phyloP scores from a whole-genome alignment of 2,329 filamentous ascomycete genomes.

The Penicillium decumbens region DNA sequence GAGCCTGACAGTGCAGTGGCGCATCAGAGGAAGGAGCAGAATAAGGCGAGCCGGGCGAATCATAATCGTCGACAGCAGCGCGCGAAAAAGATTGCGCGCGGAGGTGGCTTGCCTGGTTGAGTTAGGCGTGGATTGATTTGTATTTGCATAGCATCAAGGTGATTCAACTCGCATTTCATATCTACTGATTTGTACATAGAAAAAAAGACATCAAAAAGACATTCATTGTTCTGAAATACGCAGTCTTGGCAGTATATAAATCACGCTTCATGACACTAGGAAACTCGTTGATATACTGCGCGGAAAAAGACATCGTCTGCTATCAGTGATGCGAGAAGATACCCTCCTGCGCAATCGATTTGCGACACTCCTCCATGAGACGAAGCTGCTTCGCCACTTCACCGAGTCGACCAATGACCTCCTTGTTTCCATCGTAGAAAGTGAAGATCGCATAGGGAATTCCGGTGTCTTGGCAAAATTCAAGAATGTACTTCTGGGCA shows the following conservation, averaged over 20 bases:
- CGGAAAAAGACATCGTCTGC: not conserved
- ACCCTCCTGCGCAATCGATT: slow-evolving; percentile 34
- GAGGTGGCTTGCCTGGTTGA: slow-evolving; percentile 41
- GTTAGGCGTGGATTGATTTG: not conserved
- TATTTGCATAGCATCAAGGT: not conserved
- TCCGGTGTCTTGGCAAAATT: slow-evolving; percentile 75
- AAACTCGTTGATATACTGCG: slow-evolving; percentile 4
- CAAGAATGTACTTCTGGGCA: slow-evolving; percentile 69
- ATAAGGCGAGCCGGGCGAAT: slow-evolving; percentile 76
- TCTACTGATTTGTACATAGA: not conserved
- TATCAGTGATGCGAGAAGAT: slow-evolving; percentile 29
- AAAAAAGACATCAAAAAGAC: not conserved
- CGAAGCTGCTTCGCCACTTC: slow-evolving; percentile 76
- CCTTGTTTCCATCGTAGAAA: slow-evolving; percentile 76
- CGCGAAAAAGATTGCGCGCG: slow-evolving; percentile 59
- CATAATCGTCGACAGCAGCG: slow-evolving; percentile 74
- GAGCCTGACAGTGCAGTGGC: slow-evolving; percentile 64
- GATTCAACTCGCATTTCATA: not conserved
- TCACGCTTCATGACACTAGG: slow-evolving; percentile 4
- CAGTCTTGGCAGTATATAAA: not conserved
- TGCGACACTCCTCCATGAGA: slow-evolving; percentile 71
- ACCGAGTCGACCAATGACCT: slow-evolving; percentile 69
- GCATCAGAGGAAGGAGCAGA: slow-evolving; percentile 72
- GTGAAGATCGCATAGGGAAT: slow-evolving; percentile 84
- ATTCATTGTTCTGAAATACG: slow-evolving; percentile 10